Conservation (phyloP, 2,329 filamentous ascomycete genomes). For the Helicocarpus griseus region DNA sequence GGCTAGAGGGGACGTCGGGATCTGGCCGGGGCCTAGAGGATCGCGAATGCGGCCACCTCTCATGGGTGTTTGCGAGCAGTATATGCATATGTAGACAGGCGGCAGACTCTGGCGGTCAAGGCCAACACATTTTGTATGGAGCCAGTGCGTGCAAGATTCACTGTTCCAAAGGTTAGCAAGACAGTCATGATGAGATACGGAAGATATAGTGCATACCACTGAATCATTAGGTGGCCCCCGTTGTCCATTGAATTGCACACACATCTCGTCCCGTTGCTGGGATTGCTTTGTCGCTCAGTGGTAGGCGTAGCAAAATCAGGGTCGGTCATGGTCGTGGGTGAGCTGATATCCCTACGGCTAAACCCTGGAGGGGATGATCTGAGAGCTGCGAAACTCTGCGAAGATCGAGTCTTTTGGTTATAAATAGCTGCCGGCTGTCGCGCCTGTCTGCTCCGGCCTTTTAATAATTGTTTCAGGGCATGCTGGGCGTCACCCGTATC, state of each 20-base stretch:
- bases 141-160: conserved; percentile 54
- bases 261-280: conserved; percentile 47
- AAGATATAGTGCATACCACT: conserved; percentile 36
- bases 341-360: conserved; percentile 30
- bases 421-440: conserved; percentile 22
- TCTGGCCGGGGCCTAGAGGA: conserved; percentile 10
- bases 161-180: conserved; percentile 22
- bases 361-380: conserved; percentile 36
- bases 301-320: conserved; percentile 43
- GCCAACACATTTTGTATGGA: conserved; percentile 50
- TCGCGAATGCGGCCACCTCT: conserved; percentile 18
- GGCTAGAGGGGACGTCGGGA: conserved; percentile 17
- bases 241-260: conserved; percentile 47
- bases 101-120: conserved; percentile 39
- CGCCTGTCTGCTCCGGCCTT: conserved; percentile 15
- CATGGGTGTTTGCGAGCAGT: conserved; percentile 35
- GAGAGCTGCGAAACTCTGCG: conserved; percentile 22
- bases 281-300: conserved; percentile 43
- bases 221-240: conserved; percentile 48
- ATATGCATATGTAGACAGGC: conserved; percentile 42
- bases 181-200: background rate
- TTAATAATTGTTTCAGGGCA: conserved; percentile 37
- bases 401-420: conserved; percentile 19
- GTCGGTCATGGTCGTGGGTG: conserved; percentile 43
- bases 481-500: conserved; percentile 35